Percentiles rank a stretch among this genome's conserved stretches.
phyloP scores from a whole-genome alignment of 2,329 filamentous ascomycete species.

The Pleoardoris graminearum region DNA sequence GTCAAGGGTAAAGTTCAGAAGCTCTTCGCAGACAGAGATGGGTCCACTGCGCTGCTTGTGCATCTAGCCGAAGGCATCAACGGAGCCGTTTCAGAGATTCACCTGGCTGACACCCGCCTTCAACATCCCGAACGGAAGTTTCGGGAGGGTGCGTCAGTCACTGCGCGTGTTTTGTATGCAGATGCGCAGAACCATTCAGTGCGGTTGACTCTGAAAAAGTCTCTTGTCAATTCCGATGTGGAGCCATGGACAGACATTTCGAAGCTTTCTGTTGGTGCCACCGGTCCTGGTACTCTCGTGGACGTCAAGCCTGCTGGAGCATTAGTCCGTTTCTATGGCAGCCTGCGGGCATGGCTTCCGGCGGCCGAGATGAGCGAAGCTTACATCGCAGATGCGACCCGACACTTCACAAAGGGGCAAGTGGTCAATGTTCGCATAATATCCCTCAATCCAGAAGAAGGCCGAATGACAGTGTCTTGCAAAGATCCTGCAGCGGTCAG shows the following conservation, averaged over 20 bases:
- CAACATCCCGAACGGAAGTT: constrained; percentile 98
- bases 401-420: constrained; percentile 89
- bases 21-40: constrained; percentile 75
- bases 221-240: constrained; percentile 84
- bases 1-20: constrained; percentile 85
- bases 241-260: constrained; percentile 77
- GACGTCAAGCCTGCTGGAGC: constrained; percentile 79
- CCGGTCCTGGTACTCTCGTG: constrained; percentile 83
- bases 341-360: constrained; percentile 82
- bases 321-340: constrained; percentile 88
- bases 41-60: constrained; percentile 79
- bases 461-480: constrained; percentile 84
- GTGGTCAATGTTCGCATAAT: constrained; percentile 90
- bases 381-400: constrained; percentile 83
- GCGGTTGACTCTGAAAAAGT: constrained; percentile 91
- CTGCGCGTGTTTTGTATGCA: constrained; percentile 80
- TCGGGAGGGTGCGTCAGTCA: constrained; percentile 80
- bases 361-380: constrained; percentile 98
- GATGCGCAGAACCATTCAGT: constrained; percentile 76
- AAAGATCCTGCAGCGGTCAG: constrained; percentile 83
- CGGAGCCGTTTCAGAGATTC: constrained; percentile 84
- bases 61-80: constrained; percentile 84
- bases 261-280: constrained; percentile 72
- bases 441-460: constrained; percentile 71
- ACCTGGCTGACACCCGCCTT: constrained; percentile 83